Conservation (phyloP, 768 basidiomycete genomes). For the Amanita rubescens region DNA sequence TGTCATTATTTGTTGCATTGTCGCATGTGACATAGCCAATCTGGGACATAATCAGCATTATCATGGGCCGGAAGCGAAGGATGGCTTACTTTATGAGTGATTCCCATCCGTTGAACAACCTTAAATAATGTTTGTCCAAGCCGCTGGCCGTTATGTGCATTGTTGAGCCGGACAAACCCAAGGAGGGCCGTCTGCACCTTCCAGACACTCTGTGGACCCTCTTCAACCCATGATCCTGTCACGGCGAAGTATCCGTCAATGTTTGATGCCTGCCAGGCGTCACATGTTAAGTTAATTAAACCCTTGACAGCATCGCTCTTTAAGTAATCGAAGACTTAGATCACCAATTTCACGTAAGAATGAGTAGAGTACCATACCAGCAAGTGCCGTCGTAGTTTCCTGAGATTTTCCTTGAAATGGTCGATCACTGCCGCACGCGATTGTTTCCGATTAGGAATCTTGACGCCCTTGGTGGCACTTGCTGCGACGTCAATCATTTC, state of each 20-base stretch:
- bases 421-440: constrained; percentile 21
- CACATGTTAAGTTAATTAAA: neutral
- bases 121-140: constrained; percentile 33
- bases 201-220: too few species aligned
- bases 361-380: neutral
- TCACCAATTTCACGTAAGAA: neutral
- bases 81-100: constrained; percentile 22
- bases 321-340: neutral
- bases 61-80: constrained; percentile 4
- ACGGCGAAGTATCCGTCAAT: too few species aligned
- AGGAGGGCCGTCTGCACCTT: constrained; percentile 19
- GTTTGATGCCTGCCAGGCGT: constrained; percentile 1
- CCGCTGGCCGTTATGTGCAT: constrained; percentile 26
- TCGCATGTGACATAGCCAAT: constrained; percentile 23
- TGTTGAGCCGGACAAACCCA: constrained; percentile 31
- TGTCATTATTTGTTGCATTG: constrained; percentile 30
- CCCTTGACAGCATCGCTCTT: constrained; percentile 2
- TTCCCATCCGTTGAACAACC: constrained; percentile 19
- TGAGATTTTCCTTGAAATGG: constrained; percentile 18
- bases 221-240: too few species aligned
- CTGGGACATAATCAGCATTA: constrained; percentile 12
- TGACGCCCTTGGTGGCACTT: constrained; percentile 27
- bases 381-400: neutral
- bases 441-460: constrained; percentile 23
- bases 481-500: constrained; percentile 31